These are phyloP conservation scores for Aspergillus affinis DNA, from an alignment of 495 filamentous ascomycete genomes.

Conservation along the genomic window DNA sequence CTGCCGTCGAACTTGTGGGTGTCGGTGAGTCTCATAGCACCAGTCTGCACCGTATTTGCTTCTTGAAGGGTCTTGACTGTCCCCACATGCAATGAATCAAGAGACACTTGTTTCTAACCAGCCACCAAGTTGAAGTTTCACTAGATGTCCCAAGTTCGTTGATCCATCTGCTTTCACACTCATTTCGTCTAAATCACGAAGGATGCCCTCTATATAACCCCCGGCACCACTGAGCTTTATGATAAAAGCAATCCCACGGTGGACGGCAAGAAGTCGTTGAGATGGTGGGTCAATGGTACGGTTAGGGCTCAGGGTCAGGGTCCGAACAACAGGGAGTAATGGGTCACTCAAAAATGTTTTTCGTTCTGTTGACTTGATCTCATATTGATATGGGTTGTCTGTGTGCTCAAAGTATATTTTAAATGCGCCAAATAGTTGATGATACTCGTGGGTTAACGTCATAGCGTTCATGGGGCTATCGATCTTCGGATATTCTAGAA, in stretches of 20 bases:
- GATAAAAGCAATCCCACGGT: background rate
- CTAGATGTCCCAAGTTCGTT: background rate
- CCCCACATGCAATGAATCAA: no score
- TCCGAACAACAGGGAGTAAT: background rate
- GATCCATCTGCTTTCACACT: background rate
- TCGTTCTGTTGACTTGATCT: background rate
- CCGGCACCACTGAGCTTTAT: background rate
- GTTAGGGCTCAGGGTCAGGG: background rate
- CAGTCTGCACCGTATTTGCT: no score
- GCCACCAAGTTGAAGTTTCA: background rate
- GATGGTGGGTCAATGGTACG: background rate
- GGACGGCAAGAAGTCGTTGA: background rate
- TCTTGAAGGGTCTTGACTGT: no score
- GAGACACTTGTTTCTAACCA: background rate
- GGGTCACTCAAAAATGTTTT: background rate
- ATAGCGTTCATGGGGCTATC: conserved; percentile 4
- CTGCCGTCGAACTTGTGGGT: no score
- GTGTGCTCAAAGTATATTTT: conserved; percentile 3
- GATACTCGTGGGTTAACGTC: conserved; percentile 4
- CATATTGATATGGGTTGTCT: background rate
- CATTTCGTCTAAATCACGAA: background rate
- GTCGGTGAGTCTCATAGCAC: background rate
- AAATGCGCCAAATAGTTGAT: conserved; percentile 4
- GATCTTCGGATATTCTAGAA: background rate
- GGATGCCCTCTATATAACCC: background rate